Base-by-base conservation (phyloP, 2,329 filamentous ascomycete species). In the Colletotrichum eremochloae region DNA sequence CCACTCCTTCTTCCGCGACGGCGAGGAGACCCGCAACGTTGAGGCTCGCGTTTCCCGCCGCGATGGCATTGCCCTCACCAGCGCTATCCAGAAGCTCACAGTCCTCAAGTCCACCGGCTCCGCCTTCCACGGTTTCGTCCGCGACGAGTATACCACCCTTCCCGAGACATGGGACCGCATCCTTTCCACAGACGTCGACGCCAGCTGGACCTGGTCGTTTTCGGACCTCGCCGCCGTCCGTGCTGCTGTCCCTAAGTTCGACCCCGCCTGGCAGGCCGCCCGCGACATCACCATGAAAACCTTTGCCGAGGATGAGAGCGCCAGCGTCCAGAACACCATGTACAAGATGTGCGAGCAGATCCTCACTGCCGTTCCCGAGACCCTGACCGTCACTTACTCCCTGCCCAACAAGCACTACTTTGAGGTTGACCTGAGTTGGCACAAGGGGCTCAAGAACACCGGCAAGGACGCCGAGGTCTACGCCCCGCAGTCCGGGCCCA, bases 331-430 rank as follows among this genome's bases (percentile, higher is more conserved):
- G 85, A 92, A 92, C 78, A 98, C 96, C 73, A 98, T 99, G 96
- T 99, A 98, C 87, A 97, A 98, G 87, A 99, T 99, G 96, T 91
- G 90, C 77, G 93, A 96, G 82, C 86, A 92, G 81, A 97, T 99
- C 76, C 86, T 99, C 65, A 92, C 89, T 11, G 90, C 87, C 31
- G 93, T 91, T 33, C 92, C 94, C 18, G 86, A 91, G 75, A 89
- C 95, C 31, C 89, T 92, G 56, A 86, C 88, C 31, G 94, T 96
- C 53, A 89, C 92, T 77, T 98, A 98, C 81, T 87, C 92, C 11
- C 87, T 99, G 78, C 96, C 96, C 14, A 99, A 99, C 87, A 98
- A 98, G 86, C 96, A 99, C 84, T 98, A 98, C 85, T 98, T 98
- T 80, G 96, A 98, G 84, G 92, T 98, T 82, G 96, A 98, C 80